These are phyloP conservation scores for Chlorociboria aeruginascens DNA, from an alignment of 495 filamentous ascomycete genomes.

Conservation along the genomic window DNA sequence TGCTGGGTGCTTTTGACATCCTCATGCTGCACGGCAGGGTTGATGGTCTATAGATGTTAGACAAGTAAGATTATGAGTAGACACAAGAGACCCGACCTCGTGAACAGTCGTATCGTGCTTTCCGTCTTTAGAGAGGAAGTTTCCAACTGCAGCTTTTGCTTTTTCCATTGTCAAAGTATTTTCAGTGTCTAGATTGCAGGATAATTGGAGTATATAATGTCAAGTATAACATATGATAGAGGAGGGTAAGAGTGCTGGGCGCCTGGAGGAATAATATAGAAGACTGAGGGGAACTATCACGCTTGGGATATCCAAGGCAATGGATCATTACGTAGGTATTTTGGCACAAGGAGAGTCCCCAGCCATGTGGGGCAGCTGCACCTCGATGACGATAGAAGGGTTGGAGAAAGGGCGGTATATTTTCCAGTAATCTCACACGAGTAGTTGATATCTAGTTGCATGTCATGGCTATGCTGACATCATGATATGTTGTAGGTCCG, in stretches of 20 bases:
- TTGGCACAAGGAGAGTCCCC: not conserved
- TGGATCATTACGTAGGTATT: not conserved
- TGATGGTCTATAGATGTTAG: conserved; percentile 28
- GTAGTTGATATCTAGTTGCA: too few species aligned
- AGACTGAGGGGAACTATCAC: too few species aligned
- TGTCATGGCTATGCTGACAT: too few species aligned
- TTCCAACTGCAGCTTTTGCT: conserved; percentile 38
- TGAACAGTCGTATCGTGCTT: conserved; percentile 51
- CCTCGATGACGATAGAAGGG: not conserved
- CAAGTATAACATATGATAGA: too few species aligned
- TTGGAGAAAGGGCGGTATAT: not conserved
- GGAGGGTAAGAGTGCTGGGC: too few species aligned
- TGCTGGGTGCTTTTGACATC: conserved; percentile 37
- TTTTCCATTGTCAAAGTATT: conserved; percentile 36
- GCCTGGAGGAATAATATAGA: too few species aligned
- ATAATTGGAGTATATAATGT: too few species aligned
- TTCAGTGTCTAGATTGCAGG: too few species aligned
- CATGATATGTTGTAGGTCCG: too few species aligned
- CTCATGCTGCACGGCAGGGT: conserved; percentile 47
- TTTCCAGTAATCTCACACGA: too few species aligned
- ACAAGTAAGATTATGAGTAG: not conserved
- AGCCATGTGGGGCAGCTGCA: not conserved
- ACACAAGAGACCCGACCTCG: conserved; percentile 23
- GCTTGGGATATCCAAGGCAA: not conserved
- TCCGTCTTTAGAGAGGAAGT: conserved; percentile 42